A percentile compares a stretch with the other conserved stretches of the same genome.
These are phyloP conservation scores for Candida tetrigidarum DNA, from an alignment of 1,139 yeast genomes.

Conservation along the genomic window DNA sequence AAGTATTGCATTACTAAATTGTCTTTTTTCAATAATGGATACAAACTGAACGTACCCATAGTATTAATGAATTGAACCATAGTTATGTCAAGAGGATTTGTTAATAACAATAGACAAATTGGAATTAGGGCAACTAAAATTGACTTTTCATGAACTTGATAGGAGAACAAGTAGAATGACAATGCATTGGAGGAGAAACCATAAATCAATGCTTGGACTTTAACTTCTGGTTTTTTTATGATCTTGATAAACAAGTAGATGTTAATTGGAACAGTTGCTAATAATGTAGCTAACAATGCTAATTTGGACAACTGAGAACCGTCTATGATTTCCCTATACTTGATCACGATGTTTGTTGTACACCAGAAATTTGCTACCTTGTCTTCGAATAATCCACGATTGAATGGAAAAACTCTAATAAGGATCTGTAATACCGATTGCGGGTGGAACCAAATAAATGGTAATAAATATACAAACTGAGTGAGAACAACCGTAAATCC, in stretches of 20 bases:
- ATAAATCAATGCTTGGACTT: slow-evolving; percentile 46
- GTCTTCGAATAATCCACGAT: slow-evolving; percentile 95
- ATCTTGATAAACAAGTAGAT: slow-evolving; percentile 56
- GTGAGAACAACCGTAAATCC: slow-evolving; percentile 66
- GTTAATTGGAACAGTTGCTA: slow-evolving; percentile 71
- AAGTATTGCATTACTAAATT: slow-evolving; percentile 72
- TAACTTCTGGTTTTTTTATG: slow-evolving; percentile 18
- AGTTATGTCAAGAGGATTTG: slow-evolving; percentile 55
- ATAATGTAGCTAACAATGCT: slow-evolving; percentile 66
- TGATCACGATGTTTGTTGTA: slow-evolving; percentile 75
- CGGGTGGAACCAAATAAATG: slow-evolving; percentile 49
- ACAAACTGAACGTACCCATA: slow-evolving; percentile 81
- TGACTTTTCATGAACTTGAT: slow-evolving; percentile 95
- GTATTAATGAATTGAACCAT: slow-evolving; percentile 89
- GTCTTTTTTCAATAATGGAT: slow-evolving; percentile 85
- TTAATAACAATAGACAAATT: slow-evolving; percentile 66
- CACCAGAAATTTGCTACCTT: slow-evolving; percentile 99
- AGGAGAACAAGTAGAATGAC: slow-evolving; percentile 88
- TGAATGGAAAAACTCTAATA: slow-evolving; percentile 84
- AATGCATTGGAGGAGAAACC: slow-evolving; percentile 84
- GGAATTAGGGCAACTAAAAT: slow-evolving; percentile 90
- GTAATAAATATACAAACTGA: slow-evolving; percentile 56
- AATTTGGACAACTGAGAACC: slow-evolving; percentile 62
- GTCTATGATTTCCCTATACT: slow-evolving; percentile 62
- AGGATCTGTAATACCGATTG: slow-evolving; percentile 40